Evolutionary conservation across 176 grass and related monocot species (phyloP).

Genomic region (Oryza nivara): DNA sequence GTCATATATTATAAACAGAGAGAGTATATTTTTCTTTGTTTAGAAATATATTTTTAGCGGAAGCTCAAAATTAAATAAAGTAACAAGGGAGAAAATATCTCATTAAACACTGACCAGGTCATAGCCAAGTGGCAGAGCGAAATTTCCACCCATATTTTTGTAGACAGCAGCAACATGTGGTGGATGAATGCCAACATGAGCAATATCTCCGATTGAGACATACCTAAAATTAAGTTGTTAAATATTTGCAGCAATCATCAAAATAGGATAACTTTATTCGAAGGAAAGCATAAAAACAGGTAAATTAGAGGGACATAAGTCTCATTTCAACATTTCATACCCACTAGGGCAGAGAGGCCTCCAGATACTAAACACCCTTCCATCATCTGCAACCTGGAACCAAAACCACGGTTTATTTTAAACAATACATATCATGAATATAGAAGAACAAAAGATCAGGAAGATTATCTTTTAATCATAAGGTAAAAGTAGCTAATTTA

Average conservation of each 20-base stretch:
- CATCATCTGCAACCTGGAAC: slow-evolving; percentile 78
- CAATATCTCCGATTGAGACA: slow-evolving; percentile 87
- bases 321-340: slow-evolving; percentile 57
- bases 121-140: slow-evolving; percentile 82
- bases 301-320: slow-evolving; percentile 29
- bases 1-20: too few relatives aligned
- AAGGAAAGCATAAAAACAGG: slow-evolving; percentile 19
- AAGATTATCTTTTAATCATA: background rate
- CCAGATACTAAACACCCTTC: slow-evolving; percentile 81
- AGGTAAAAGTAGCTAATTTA: slow-evolving; percentile 42
- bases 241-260: slow-evolving; percentile 22
- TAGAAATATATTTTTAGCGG: background rate
- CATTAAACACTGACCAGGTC: slow-evolving; percentile 73
- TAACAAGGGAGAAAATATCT: slow-evolving; percentile 15
- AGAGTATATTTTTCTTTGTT: background rate
- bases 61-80: slow-evolving; percentile 24
- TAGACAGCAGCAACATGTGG: slow-evolving; percentile 76
- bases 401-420: slow-evolving; percentile 29
- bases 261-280: slow-evolving; percentile 28
- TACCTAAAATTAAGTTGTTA: slow-evolving; percentile 60
- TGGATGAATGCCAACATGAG: slow-evolving; percentile 69
- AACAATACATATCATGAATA: slow-evolving; percentile 13
- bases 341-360: slow-evolving; percentile 77
- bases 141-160: slow-evolving; percentile 68
- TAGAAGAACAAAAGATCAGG: background rate